Base-by-base conservation (phyloP, 192 early-diverging fungal species). In the Phlyctochytrium arcticum region DNA sequence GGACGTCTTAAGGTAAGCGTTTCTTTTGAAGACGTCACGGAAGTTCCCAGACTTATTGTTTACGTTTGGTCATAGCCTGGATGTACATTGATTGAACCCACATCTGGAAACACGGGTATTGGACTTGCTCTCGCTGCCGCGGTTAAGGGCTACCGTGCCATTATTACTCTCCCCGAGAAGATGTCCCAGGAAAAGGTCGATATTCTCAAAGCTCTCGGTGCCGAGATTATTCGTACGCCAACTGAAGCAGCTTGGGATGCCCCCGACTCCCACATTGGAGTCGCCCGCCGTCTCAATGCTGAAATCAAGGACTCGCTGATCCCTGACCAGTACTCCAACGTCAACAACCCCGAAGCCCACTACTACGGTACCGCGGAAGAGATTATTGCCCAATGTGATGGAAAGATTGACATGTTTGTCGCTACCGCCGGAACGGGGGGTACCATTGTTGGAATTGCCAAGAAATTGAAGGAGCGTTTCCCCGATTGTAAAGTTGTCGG, bases 131-230 rank as follows among this genome's bases (percentile, higher is more conserved):
- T 99, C 35, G 86, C 95, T 57, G 93, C 90, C 44, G 95, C 97
- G n/a, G 92, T 99, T 49, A 99, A 96, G 80, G 97, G 97, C 31
- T 99, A 99, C 82, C 85, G 89, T 62, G 87, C 90, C 67, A 95
- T 99, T 70, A 99, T 99, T 62, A 99, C 97, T 10, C 81, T 99
- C 26, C 97, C 97, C 26, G 97, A 99, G 76, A 99, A 99, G 75
- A 99, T 99, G 97, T 92, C 89, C 51, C 90, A 97, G 78, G 97
- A 99, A 76, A 99, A 99, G 85, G 96, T 98, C 19, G 97, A 97
- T 72, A 90, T 99, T 5, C 82, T 99, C 63, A 98, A 97, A 67
- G 95, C 93, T 7, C 79, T 99, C 23, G 96, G 95, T 30, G 95
- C 97, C 27, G 95, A 99, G 72, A 98, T 96, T 70, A 87, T 96